Evolutionary conservation across 2,329 filamentous ascomycete genomes (phyloP), one percentile per base, ranked within the genome.

Genomic region (Pyrenochaeta sp.): DNA sequence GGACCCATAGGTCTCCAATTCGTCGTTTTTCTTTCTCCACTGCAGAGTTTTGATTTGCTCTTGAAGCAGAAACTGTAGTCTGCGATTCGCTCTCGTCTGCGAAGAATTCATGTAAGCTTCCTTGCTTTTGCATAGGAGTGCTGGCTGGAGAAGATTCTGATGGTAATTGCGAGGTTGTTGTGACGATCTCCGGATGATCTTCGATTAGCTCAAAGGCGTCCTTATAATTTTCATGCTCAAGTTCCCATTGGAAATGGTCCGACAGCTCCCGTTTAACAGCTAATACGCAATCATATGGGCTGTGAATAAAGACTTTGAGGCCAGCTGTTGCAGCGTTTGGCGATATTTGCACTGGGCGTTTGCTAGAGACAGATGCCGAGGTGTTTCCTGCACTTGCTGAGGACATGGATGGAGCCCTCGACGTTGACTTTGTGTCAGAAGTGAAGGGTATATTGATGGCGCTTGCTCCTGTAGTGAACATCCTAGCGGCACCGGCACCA

Each of bases 201-300:
- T 97, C 86, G 7, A 99, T 74, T 3, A 99, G 80, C 56, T 90
- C 85, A 93, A 93, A 99, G 2, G 92, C 91, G 57, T 90, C 82
- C 60, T 89, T 83, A 63, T 93, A 96, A 50, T 87, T 85, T 38
- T 89, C 82, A 49, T 87, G 89, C 45, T 93, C 88, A 19, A 96
- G 68, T 10, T 97, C 77, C 93, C 93, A 99, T 6, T 80, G 77
- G 15, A 97, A 76, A 62, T 96, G 91, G 71, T 99, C 94, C 3
- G 84, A 78, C 11, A 96, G 78, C 62, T 96, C 92, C 56, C 94
- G 81, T 66, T 92, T 92, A 2, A 94, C 90, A 1, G 90, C 90
- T 41, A 96, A 76, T n/a, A 97, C 87, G 61, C 92, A 97, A 71
- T 99, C 94, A 65, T 95, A 99, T 0, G 94, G 94, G 60, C 91